Evolutionary conservation across 2,329 filamentous ascomycete genomes (phyloP), one percentile per base, ranked within the genome.

Genomic region (Diaporthe longicolla): DNA sequence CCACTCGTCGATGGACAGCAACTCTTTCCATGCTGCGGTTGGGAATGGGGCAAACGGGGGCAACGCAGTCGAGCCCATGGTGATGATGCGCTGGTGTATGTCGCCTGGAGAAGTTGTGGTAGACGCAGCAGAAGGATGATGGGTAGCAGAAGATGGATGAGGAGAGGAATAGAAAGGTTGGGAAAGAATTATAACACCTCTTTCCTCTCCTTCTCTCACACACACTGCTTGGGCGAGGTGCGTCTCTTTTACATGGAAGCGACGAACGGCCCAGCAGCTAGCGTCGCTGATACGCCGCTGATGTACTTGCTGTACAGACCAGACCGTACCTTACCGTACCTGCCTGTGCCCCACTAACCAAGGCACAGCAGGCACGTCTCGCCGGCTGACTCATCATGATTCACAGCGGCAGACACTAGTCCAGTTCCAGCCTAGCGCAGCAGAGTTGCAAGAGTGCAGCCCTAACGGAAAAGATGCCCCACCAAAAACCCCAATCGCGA

Each of bases 11-110:
- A 91, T 84, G 52, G 88, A 86, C 74, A 98, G 89, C 77, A 89
- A 89, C 77, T 89, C 88, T 79, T 91, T 91, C 85, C 95, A 91
- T 72, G 86, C 85, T 45, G 89, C 85, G 75, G 92, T 89, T 24
- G 95, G 96, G 78, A 97, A 95, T 26, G 93, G 90, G 73, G 93
- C 95, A 82, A 98, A 88, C 45, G 92, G 88, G 55, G 95, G 95
- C 65, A 95, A 84, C 71, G 84, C 80, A 78, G 81, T 76, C 52
- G 83, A 78, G 85, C 87, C 87, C 66, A 65, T 77, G 43, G 43
- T 63, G 45, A 17, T 48, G 61, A 6, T 13, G 40, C 37, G 17
- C 6, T 43, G 15, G 6, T 26, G 58, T 61, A 9, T n/a, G 10
- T 6, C 11, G 5, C 29, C 54, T 19, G n/a, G 29, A 0, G 35